Conservation (phyloP, 2,329 filamentous ascomycete species). For the Aspergillus unguis region DNA sequence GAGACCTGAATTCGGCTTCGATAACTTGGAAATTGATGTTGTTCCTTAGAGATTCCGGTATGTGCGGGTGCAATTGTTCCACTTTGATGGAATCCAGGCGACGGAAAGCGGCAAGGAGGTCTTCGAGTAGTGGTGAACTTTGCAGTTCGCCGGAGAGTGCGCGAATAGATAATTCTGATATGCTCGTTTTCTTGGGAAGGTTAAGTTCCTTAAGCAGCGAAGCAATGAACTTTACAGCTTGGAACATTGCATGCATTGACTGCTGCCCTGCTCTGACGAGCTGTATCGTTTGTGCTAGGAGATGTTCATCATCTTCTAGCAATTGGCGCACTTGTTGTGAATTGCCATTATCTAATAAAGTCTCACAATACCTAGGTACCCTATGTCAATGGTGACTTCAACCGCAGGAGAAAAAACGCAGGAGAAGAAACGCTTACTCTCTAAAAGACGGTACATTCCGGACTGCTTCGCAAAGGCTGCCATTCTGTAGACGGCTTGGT, state of each 20-base stretch:
- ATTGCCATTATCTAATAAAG: conserved; percentile 38
- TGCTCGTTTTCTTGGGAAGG: conserved; percentile 26
- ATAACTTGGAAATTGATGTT: conserved; percentile 40
- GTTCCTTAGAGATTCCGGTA: conserved; percentile 36
- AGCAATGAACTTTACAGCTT: conserved; percentile 29
- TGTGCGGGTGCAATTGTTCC: conserved; percentile 36
- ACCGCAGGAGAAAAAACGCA: background rate
- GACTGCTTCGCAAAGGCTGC: conserved; percentile 52
- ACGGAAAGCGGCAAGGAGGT: conserved; percentile 52
- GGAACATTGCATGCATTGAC: conserved; percentile 38
- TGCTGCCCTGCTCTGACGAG: conserved; percentile 41
- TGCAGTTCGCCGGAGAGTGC: conserved; percentile 51
- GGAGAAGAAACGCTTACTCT: conserved; percentile 28
- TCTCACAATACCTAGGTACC: conserved; percentile 38
- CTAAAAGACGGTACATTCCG: conserved; percentile 58
- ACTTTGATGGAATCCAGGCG: conserved; percentile 53
- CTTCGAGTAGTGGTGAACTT: conserved; percentile 50
- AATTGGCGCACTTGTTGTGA: conserved; percentile 40
- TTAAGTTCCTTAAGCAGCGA: conserved; percentile 28
- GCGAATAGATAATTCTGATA: conserved; percentile 39
- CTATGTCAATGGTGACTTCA: conserved; percentile 15
- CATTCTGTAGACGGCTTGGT: conserved; percentile 26
- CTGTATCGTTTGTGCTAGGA: conserved; percentile 43
- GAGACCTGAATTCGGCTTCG: conserved; percentile 45
- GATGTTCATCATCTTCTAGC: conserved; percentile 49